These are phyloP conservation scores for Knoxia roxburghii DNA, from an alignment of 257 asterid species.

Conservation along the genomic window DNA sequence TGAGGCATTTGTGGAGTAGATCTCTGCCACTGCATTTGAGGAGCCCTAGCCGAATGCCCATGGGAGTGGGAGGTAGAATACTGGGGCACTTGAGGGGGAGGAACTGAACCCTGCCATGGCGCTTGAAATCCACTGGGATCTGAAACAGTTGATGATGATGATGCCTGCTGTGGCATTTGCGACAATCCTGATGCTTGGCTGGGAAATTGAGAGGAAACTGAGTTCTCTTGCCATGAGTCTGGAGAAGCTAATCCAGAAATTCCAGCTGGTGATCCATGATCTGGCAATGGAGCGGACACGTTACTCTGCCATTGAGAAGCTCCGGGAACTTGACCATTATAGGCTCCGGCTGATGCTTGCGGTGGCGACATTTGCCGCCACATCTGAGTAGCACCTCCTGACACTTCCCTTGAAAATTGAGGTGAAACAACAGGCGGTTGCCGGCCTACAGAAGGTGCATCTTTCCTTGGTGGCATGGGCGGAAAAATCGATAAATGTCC, in stretches of 20 bases:
- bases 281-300: neutral
- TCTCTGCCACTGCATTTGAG: neutral
- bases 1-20: neutral
- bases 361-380: constrained; percentile 13
- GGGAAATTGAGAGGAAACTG: neutral
- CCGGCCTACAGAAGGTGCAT: constrained; percentile 4
- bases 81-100: neutral
- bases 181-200: constrained; percentile 5
- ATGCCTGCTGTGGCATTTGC: constrained; percentile 9
- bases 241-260: neutral
- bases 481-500: constrained; percentile 20
- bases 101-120: constrained; percentile 13
- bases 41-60: neutral
- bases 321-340: constrained; percentile 4
- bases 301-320: constrained; percentile 2
- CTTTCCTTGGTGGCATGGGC: constrained; percentile 7
- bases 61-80: neutral
- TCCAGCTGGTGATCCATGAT: constrained; percentile 7
- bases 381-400: constrained; percentile 3
- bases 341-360: constrained; percentile 1
- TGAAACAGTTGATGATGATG: neutral
- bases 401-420: constrained; percentile 2
- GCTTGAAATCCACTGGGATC: constrained; percentile 6
- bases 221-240: neutral
- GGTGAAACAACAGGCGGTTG: constrained; percentile 2